These are phyloP conservation scores for Cymbidium sinense DNA, from an alignment of 106 monocot species.

Conservation along the genomic window DNA sequence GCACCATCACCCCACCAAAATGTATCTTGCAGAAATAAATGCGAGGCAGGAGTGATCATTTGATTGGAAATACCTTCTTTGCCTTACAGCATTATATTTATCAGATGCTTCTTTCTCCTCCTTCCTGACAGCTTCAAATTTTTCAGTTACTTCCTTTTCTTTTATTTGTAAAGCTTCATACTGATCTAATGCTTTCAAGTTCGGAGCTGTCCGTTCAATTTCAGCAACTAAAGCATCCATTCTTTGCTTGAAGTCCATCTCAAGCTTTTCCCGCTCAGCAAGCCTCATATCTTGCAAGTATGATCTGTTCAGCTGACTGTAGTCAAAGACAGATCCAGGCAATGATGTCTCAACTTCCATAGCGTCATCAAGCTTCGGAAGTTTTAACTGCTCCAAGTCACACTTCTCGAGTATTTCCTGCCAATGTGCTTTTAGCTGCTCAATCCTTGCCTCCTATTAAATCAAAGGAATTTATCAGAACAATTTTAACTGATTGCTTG, in stretches of 20 bases:
- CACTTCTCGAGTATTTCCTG: slow-evolving; percentile 77
- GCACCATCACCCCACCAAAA: not conserved
- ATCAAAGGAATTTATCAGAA: not conserved
- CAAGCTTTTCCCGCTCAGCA: slow-evolving; percentile 73
- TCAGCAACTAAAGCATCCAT: slow-evolving; percentile 65
- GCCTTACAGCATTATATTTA: slow-evolving; percentile 77
- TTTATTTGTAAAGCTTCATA: slow-evolving; percentile 80
- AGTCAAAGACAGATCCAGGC: slow-evolving; percentile 48
- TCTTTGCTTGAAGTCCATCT: slow-evolving; percentile 76
- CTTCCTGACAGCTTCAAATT: slow-evolving; percentile 74
- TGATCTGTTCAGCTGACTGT: slow-evolving; percentile 54
- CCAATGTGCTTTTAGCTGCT: slow-evolving; percentile 55
- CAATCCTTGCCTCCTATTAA: slow-evolving; percentile 61
- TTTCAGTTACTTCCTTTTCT: slow-evolving; percentile 71
- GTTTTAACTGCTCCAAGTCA: slow-evolving; percentile 88
- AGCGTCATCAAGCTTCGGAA: slow-evolving; percentile 73
- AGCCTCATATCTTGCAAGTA: slow-evolving; percentile 65
- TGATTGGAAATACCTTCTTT: slow-evolving; percentile 50
- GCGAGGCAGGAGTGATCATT: not conserved
- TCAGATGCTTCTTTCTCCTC: slow-evolving; percentile 90
- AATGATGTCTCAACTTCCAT: slow-evolving; percentile 70
- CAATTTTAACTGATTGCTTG: not conserved
- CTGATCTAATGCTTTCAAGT: slow-evolving; percentile 94
- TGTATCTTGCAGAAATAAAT: not conserved
- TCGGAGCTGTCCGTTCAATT: slow-evolving; percentile 86